These are phyloP conservation scores for Apiosordaria backusii DNA, from an alignment of 495 filamentous ascomycete genomes.

Conservation along the genomic window DNA sequence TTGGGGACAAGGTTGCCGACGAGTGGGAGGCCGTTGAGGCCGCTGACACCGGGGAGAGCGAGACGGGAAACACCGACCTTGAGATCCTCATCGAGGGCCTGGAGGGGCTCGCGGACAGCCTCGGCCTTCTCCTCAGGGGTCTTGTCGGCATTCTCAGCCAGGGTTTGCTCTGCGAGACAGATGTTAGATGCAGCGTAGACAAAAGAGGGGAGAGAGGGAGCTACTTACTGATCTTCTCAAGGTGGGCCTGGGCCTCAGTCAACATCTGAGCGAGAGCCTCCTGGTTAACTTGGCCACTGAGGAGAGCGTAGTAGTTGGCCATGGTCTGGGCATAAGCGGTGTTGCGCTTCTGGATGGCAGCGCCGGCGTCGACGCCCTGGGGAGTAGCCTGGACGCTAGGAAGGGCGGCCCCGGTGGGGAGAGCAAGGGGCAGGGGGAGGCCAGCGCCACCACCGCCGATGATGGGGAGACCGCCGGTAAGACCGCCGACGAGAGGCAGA, in stretches of 20 bases:
- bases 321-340: not conserved
- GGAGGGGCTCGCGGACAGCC: conserved; percentile 10
- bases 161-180: conserved; percentile 10
- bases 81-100: conserved; percentile 15
- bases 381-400: not conserved
- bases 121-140: conserved; percentile 7
- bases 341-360: not conserved
- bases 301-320: not conserved
- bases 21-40: conserved; percentile 2
- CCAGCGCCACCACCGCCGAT: not conserved
- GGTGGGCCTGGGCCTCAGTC: conserved; percentile 10
- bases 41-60: conserved; percentile 3
- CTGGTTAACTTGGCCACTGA: not conserved
- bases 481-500: not conserved
- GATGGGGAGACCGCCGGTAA: not conserved
- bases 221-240: conserved; percentile 19
- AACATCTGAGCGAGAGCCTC: conserved; percentile 13
- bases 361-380: not conserved
- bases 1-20: not conserved
- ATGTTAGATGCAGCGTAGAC: not conserved
- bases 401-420: not conserved
- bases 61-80: conserved; percentile 11
- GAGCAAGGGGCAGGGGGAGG: not conserved
- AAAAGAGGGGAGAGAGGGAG: not conserved
- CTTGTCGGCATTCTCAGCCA: conserved; percentile 9